Percentiles rank a stretch among this genome's conserved stretches.
Evolutionary conservation across 176 grass and related monocot genomes (phyloP).

Genomic region (Thalia dealbata): DNA sequence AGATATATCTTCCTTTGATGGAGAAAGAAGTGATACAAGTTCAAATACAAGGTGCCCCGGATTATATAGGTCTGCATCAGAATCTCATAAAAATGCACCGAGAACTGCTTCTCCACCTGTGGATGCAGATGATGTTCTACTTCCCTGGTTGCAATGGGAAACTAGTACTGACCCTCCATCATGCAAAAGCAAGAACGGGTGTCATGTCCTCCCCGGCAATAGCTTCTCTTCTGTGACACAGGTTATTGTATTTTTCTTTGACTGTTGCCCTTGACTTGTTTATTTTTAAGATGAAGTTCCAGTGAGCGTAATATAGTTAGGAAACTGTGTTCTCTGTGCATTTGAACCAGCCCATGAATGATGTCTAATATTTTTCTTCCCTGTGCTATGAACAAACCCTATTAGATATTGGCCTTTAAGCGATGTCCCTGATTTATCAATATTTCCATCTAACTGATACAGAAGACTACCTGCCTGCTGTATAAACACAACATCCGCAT

Average conservation of each 20-base stretch:
- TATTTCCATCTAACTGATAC: neutral
- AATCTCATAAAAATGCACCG: slow-evolving; percentile 27
- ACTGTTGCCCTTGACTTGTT: neutral
- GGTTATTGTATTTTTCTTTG: neutral
- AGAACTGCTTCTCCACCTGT: slow-evolving; percentile 30
- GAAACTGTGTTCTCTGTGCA: too few relatives aligned
- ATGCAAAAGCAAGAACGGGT: slow-evolving; percentile 27
- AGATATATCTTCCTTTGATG: slow-evolving; percentile 95
- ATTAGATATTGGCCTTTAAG: too few relatives aligned
- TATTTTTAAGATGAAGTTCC: too few relatives aligned
- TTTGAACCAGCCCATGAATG: too few relatives aligned
- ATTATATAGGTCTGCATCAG: slow-evolving; percentile 17
- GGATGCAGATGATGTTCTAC: slow-evolving; percentile 61
- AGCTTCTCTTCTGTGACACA: neutral
- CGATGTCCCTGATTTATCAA: too few relatives aligned
- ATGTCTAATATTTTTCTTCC: too few relatives aligned
- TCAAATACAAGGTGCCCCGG: slow-evolving; percentile 37
- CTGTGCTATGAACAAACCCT: too few relatives aligned
- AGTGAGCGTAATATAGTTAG: too few relatives aligned
- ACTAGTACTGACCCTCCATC: slow-evolving; percentile 60
- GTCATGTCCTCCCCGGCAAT: neutral
- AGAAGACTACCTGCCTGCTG: neutral
- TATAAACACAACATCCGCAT: neutral
- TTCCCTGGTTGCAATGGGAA: slow-evolving; percentile 99
- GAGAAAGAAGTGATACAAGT: slow-evolving; percentile 80